These are phyloP conservation scores for Aspergillus sp. DNA, from an alignment of 2,329 filamentous ascomycete genomes.

Conservation along the genomic window DNA sequence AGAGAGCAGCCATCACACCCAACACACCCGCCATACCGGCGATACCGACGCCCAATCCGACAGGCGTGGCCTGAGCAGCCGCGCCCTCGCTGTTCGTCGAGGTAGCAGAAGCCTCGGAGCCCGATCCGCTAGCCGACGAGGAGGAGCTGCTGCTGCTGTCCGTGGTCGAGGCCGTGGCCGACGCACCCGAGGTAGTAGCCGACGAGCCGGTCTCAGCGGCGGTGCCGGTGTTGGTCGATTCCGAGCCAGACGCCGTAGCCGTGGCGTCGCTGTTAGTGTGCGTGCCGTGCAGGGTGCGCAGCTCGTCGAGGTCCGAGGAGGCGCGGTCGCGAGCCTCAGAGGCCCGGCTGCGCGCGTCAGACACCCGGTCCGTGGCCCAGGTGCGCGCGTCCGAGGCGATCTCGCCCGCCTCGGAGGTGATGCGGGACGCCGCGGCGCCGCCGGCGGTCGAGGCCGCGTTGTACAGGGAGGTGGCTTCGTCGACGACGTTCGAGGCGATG, in stretches of 20 bases:
- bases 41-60: constrained; percentile 15
- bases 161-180: background rate
- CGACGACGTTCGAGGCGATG: constrained; percentile 14
- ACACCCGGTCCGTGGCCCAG: constrained; percentile 6
- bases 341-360: constrained; percentile 7
- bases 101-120: background rate
- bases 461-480: constrained; percentile 19
- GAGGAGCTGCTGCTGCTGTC: background rate
- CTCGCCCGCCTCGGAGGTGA: constrained; percentile 17
- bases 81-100: constrained; percentile 19
- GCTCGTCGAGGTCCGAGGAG: constrained; percentile 5
- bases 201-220: constrained; percentile 9
- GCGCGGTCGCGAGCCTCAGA: constrained; percentile 16
- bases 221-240: constrained; percentile 3
- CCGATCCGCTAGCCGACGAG: background rate
- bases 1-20: constrained; percentile 31
- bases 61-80: constrained; percentile 21
- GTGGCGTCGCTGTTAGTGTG: constrained; percentile 11
- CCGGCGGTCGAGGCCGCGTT: constrained; percentile 16
- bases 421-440: constrained; percentile 13
- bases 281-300: constrained; percentile 22
- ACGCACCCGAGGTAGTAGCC: background rate
- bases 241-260: constrained; percentile 5
- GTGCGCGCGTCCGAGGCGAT: constrained; percentile 11
- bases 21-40: constrained; percentile 29